Percentiles rank a stretch among this genome's conserved stretches.
These are phyloP conservation scores for Neurospora discreta DNA, from an alignment of 495 filamentous ascomycete species.

Conservation along the genomic window DNA sequence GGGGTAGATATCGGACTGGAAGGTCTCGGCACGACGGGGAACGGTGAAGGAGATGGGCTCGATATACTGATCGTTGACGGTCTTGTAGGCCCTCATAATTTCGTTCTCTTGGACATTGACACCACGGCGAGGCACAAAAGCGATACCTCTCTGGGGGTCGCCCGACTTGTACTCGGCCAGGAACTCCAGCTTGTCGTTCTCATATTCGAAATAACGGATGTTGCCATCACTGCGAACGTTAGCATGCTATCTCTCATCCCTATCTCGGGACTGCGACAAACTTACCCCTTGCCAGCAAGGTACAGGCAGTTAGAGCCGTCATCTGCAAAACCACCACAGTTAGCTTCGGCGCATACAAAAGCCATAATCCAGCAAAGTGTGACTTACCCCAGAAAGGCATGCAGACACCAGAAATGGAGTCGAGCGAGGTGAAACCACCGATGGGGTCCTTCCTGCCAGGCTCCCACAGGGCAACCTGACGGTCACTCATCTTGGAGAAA, in stretches of 20 bases:
- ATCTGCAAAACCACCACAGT: constrained; percentile 32
- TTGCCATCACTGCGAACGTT: constrained; percentile 67
- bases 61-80: constrained; percentile 84
- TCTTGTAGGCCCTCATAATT: constrained; percentile 92
- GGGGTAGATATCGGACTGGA: constrained; percentile 95
- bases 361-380: neutral
- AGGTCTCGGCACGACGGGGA: constrained; percentile 86
- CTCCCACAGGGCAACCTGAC: constrained; percentile 93
- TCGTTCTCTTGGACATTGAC: constrained; percentile 96
- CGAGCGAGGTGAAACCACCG: constrained; percentile 75
- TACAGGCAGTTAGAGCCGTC: constrained; percentile 89
- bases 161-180: constrained; percentile 90
- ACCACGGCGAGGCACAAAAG: constrained; percentile 89
- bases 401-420: constrained; percentile 92
- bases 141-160: constrained; percentile 89
- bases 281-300: constrained; percentile 90
- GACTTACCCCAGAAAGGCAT: constrained; percentile 91
- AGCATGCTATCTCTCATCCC: neutral
- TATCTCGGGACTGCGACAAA: neutral
- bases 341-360: constrained; percentile 11
- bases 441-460: constrained; percentile 75
- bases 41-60: constrained; percentile 97
- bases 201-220: constrained; percentile 95
- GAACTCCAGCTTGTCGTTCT: constrained; percentile 95
- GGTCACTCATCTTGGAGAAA: constrained; percentile 96